Percentiles rank a stretch among this genome's conserved stretches.
Conservation (phyloP, 1,139 yeast genomes). For the Taiozyma onychis region DNA sequence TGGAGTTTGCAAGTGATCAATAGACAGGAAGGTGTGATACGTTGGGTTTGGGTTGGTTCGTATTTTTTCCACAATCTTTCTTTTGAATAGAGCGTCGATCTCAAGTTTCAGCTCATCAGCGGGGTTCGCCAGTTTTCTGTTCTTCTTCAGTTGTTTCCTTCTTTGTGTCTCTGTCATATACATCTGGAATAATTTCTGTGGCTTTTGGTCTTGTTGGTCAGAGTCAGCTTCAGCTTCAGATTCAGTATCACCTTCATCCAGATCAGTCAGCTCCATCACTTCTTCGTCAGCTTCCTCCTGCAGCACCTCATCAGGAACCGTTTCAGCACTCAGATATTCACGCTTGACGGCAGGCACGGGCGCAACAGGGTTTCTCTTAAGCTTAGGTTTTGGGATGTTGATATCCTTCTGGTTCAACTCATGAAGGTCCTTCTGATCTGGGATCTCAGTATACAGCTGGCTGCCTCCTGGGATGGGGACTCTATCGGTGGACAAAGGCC, state of each 20-base stretch:
- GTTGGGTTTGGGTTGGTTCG: neutral
- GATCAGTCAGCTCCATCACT: neutral
- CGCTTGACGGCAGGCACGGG: neutral
- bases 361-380: neutral
- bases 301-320: neutral
- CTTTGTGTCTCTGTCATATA: neutral
- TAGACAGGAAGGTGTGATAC: neutral
- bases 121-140: constrained; percentile 24
- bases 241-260: neutral
- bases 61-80: constrained; percentile 22
- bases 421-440: constrained; percentile 1
- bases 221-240: neutral
- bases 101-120: constrained; percentile 33
- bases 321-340: neutral
- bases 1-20: neutral
- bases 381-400: neutral
- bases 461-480: constrained; percentile 8
- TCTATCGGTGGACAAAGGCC: constrained; percentile 11
- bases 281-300: neutral
- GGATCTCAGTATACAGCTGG: constrained; percentile 6
- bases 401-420: neutral
- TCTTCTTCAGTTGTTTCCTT: neutral
- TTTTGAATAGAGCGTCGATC: constrained; percentile 34
- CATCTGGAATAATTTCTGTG: neutral
- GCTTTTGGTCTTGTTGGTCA: neutral